Evolutionary conservation across 1,139 yeast species (phyloP).

Genomic region (Yamadazyma atmosphaerica): DNA sequence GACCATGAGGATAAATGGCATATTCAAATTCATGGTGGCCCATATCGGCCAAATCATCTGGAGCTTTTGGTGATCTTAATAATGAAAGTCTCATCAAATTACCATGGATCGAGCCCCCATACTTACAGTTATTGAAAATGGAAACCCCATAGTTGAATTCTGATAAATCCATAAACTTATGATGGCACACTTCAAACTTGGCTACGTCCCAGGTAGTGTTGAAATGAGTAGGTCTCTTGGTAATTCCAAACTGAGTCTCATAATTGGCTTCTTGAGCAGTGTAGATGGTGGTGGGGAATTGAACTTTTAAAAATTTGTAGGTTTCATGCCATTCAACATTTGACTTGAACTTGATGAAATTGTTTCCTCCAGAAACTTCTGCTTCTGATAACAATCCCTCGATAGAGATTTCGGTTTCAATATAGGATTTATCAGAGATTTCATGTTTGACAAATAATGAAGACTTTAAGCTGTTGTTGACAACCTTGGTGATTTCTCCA

Average conservation of each 20-base stretch:
- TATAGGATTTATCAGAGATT: conserved; percentile 56
- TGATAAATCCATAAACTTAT: conserved; percentile 88
- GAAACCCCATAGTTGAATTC: conserved; percentile 89
- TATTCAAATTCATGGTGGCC: conserved; percentile 82
- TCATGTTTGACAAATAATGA: conserved; percentile 61
- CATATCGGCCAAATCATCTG: conserved; percentile 93
- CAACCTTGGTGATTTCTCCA: conserved; percentile 51
- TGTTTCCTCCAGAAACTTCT: conserved; percentile 31
- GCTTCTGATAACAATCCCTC: conserved; percentile 48
- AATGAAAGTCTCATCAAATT: conserved; percentile 81
- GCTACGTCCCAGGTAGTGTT: conserved; percentile 97
- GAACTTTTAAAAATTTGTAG: conserved; percentile 87
- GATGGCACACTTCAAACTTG: conserved; percentile 93
- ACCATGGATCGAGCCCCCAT: conserved; percentile 91
- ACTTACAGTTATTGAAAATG: conserved; percentile 78
- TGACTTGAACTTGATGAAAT: conserved; percentile 54
- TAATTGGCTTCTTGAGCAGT: conserved; percentile 72
- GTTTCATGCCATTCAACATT: conserved; percentile 86
- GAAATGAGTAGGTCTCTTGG: conserved; percentile 89
- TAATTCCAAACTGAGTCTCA: conserved; percentile 92
- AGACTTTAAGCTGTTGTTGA: conserved; percentile 58
- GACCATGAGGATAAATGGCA: conserved; percentile 80
- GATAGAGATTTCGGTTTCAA: conserved; percentile 71
- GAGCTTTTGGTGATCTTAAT: conserved; percentile 84
- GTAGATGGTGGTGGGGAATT: conserved; percentile 84